Evolutionary conservation across 495 filamentous ascomycete genomes (phyloP).

Genomic region (Haplographium delicatum): DNA sequence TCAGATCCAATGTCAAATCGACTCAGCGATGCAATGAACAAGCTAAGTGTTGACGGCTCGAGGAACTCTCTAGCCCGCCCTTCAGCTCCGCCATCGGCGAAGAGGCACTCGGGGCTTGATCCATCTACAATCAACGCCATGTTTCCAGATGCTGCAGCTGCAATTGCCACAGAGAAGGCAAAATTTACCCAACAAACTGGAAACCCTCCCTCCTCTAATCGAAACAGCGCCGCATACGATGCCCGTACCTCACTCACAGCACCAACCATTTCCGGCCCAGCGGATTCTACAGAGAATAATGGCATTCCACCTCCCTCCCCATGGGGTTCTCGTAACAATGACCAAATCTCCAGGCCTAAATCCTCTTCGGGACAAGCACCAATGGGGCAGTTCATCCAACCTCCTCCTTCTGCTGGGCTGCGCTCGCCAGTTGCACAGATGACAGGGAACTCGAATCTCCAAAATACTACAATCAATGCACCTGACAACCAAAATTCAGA

Average conservation of each 20-base stretch:
- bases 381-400: constrained; percentile 96
- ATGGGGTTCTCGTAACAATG: constrained; percentile 57
- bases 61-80: constrained; percentile 82
- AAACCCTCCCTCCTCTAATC: constrained; percentile 81
- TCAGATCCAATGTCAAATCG: constrained; percentile 96
- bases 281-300: constrained; percentile 47
- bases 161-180: constrained; percentile 94
- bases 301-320: constrained; percentile 64
- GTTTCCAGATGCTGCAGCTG: constrained; percentile 97
- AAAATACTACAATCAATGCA: constrained; percentile 75
- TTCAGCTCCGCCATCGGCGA: constrained; percentile 60
- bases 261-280: constrained; percentile 60
- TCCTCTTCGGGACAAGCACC: constrained; percentile 81
- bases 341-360: constrained; percentile 70
- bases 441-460: constrained; percentile 62
- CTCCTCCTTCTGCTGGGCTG: constrained; percentile 70
- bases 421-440: constrained; percentile 75
- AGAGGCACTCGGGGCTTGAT: constrained; percentile 89
- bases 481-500: constrained; percentile 61
- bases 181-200: constrained; percentile 94
- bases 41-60: constrained; percentile 78
- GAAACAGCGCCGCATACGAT: constrained; percentile 84
- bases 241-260: constrained; percentile 65
- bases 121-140: constrained; percentile 94
- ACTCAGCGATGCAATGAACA: constrained; percentile 95